Base-by-base conservation (phyloP, 441 rosid genomes). In the Erysimum cheiri region DNA sequence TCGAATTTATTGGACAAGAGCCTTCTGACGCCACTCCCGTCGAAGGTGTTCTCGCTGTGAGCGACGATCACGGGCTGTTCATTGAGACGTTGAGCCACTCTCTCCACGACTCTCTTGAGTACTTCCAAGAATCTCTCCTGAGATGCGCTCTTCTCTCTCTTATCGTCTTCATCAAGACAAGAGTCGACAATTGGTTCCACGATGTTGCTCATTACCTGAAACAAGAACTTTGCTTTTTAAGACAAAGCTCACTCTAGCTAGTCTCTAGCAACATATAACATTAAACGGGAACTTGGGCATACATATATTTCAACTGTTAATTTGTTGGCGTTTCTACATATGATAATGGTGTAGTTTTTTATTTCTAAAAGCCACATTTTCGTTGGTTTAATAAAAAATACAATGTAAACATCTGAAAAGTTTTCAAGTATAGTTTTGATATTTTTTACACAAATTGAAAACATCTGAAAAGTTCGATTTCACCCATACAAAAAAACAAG, bases 61-160 rank as follows among this genome's bases (percentile, higher is more conserved):
- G 98, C 99, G 41, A 92, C 99, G 33, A 95, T 95, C 74, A 95
- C 96, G 5, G 95, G 99, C 79, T 90, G 95, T 73, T 95, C 98
- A 72, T 79, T 87, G 53, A 95, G 98, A 83, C 64, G 83, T 59
- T 82, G 96, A 60, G 92, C 91, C 68, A 95, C 82, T 17, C 31
- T 33, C 53, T 85, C 90, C 3, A 84, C 87, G 39, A 85, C 86
- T 77, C 78, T 85, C 80, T 80, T 95, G 60, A 95, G 89, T 71
- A 80, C 90, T 59, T 48, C 84, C 80, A 88, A 70, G 79, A 92
- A 85, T 11, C 69, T 78, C 67, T 86, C 95, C 69, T 89, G 85
- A 10, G 89, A 74, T 8, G 78, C 65, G 8, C 79, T 80, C 48
- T 83, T 79, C 48, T 80, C 88, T 43, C 56, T 76, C 54, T 82